Evolutionary conservation across 441 rosid species (phyloP).

Genomic region (Dalechampia spathulata): DNA sequence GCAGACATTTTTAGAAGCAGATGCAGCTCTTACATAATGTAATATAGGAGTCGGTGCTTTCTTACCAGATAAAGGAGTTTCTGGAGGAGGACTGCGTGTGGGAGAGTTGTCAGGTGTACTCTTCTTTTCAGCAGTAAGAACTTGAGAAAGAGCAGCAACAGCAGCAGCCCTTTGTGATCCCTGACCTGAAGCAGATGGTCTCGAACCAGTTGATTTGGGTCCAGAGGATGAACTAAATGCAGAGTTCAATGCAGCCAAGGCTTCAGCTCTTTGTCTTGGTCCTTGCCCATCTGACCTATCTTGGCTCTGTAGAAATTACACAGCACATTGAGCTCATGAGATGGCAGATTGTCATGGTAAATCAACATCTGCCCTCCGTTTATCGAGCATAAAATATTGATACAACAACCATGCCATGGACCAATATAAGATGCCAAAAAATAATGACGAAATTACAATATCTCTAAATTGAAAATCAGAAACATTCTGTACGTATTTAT

Average conservation of each 20-base stretch:
- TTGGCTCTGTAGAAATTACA: constrained; percentile 32
- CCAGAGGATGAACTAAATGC: constrained; percentile 68
- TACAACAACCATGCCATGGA: too few species aligned
- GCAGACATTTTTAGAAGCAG: constrained; percentile 2
- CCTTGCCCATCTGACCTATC: constrained; percentile 75
- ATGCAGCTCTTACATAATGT: background rate
- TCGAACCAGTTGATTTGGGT: constrained; percentile 43
- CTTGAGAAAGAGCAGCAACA: constrained; percentile 94
- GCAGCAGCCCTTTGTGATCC: constrained; percentile 99
- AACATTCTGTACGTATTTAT: too few species aligned
- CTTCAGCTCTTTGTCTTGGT: constrained; percentile 93
- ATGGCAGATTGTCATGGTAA: background rate
- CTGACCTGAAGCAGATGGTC: constrained; percentile 40
- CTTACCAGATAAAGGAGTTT: constrained; percentile 45
- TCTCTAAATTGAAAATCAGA: too few species aligned
- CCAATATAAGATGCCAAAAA: too few species aligned
- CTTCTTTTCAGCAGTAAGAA: constrained; percentile 89
- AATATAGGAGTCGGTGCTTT: constrained; percentile 3
- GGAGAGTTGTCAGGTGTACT: constrained; percentile 73
- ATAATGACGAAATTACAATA: too few species aligned
- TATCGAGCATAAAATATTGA: too few species aligned
- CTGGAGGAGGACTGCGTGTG: constrained; percentile 52
- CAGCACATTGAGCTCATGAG: constrained; percentile 8
- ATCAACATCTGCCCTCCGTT: too few species aligned
- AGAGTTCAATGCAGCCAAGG: constrained; percentile 86